A percentile compares a stretch with the other conserved stretches of the same genome.
Conservation (phyloP, 371 early-diverging fungal genomes). For the Mucor plumbeus region DNA sequence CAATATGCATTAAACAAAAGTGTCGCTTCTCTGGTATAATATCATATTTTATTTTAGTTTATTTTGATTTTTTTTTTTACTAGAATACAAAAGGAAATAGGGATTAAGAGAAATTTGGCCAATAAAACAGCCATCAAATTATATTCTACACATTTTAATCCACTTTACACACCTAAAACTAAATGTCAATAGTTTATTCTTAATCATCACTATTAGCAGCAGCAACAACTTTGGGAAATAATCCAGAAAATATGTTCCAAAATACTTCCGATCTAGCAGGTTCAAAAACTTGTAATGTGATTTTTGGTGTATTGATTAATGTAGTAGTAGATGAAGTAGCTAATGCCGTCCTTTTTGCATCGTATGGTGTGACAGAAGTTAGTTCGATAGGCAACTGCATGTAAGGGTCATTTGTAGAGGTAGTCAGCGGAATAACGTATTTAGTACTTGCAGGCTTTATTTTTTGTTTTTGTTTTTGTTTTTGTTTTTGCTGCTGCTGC, state of each 20-base stretch:
- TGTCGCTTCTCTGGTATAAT: no score
- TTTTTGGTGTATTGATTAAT: neutral
- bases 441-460: neutral
- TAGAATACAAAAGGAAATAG: no score
- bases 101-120: no score
- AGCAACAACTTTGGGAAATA: conserved; percentile 43
- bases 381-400: neutral
- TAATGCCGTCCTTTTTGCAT: neutral
- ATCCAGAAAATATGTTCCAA: conserved; percentile 49
- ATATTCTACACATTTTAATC: no score
- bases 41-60: no score
- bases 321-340: neutral
- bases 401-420: neutral
- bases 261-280: conserved; percentile 42
- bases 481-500: no score
- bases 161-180: no score
- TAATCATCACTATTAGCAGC: neutral
- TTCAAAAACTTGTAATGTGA: conserved; percentile 35
- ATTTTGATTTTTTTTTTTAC: no score
- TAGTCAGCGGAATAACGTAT: neutral
- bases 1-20: no score
- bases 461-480: neutral
- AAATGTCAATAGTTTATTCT: neutral
- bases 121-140: no score
- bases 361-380: neutral